phyloP scores from a whole-genome alignment of 345 rosid genomes.

The Gossypium stocksii region DNA sequence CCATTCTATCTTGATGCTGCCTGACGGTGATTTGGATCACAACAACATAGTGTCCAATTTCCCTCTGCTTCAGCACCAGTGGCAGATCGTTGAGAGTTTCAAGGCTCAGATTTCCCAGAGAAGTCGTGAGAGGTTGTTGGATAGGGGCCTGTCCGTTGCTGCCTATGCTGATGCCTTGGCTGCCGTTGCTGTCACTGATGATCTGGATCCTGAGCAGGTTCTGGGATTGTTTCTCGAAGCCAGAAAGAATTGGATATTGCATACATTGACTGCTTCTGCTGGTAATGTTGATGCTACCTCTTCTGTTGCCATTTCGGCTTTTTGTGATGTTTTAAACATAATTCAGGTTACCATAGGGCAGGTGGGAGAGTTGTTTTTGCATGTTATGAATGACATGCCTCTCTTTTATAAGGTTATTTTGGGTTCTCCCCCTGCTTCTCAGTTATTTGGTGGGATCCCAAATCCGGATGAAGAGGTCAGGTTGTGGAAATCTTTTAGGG shows the following conservation, averaged over 20 bases:
- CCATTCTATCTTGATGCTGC: slow-evolving; percentile 41
- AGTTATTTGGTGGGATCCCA: slow-evolving; percentile 91
- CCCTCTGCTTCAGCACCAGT: slow-evolving; percentile 90
- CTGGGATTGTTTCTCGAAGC: slow-evolving; percentile 71
- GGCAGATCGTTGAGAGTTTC: slow-evolving; percentile 97
- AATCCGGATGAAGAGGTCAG: slow-evolving; percentile 88
- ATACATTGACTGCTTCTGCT: slow-evolving; percentile 52
- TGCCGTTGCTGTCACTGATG: slow-evolving; percentile 82
- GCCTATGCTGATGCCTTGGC: slow-evolving; percentile 86
- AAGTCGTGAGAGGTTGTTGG: slow-evolving; percentile 77
- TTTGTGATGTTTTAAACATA: slow-evolving; percentile 67
- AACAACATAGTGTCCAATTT: slow-evolving; percentile 59
- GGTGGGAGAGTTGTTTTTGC: slow-evolving; percentile 87
- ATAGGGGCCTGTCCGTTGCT: slow-evolving; percentile 52
- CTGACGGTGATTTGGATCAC: slow-evolving; percentile 41
- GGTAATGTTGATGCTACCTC: slow-evolving; percentile 30
- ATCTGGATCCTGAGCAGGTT: slow-evolving; percentile 64
- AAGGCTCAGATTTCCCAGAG: slow-evolving; percentile 94
- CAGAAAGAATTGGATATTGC: slow-evolving; percentile 73
- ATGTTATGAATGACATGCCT: slow-evolving; percentile 87
- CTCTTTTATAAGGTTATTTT: slow-evolving; percentile 76
- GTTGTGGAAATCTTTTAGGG: slow-evolving; percentile 84
- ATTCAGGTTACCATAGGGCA: slow-evolving; percentile 84
- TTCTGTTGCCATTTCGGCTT: slow-evolving; percentile 47
- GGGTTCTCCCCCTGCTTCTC: slow-evolving; percentile 90